Evolutionary conservation across 164 flowering plant genomes (phyloP), one percentile per base, ranked within the genome.

Genomic region (Chimonanthus praecox): DNA sequence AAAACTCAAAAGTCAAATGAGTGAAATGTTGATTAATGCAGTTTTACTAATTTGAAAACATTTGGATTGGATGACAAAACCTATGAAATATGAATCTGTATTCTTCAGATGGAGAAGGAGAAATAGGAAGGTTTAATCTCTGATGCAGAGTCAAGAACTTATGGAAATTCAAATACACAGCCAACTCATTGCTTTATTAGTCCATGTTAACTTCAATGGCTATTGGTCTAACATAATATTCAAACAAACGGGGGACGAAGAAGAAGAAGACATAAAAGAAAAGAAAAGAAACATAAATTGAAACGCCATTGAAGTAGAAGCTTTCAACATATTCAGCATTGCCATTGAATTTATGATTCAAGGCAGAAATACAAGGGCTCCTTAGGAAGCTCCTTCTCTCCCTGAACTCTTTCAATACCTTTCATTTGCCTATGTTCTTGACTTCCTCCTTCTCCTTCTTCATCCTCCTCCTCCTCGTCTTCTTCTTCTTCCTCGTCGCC

Each of bases 401-500:
- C 67, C 1, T 18, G 54, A 6, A 16, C 67, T 45, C 44, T 63
- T 58, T 43, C 47, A 15, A 18, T 44, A 46, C 51, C 67, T 45
- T 43, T 11, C 7, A 33, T 43, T 50, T 64, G 15, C 49, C 3
- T 43, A 4, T 73, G 54, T 43, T 33, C 67, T 47, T 48, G 58
- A 61, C 11, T 21, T 63, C 47, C 50, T 51, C 15, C 43, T 9
- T 48, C 68, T 13, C 45, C 64, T 48, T 49, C 73, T 7, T 75
- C 73, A 0, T 70, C 72, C 2, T 71, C 73, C 45, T 71, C 66
- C 2, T 43, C 73, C 3, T 71, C 73, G 3, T 72, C 68, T 10
- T 63, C 74, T 18, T 72, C 68, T 9, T 33, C 65, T 44, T 64
- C 47, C 1, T 70, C 58, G 0, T 69, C 73, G 3, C 48, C 73